These are phyloP conservation scores for Tricholoma saponaceum DNA, from an alignment of 768 basidiomycete genomes.

Conservation along the genomic window DNA sequence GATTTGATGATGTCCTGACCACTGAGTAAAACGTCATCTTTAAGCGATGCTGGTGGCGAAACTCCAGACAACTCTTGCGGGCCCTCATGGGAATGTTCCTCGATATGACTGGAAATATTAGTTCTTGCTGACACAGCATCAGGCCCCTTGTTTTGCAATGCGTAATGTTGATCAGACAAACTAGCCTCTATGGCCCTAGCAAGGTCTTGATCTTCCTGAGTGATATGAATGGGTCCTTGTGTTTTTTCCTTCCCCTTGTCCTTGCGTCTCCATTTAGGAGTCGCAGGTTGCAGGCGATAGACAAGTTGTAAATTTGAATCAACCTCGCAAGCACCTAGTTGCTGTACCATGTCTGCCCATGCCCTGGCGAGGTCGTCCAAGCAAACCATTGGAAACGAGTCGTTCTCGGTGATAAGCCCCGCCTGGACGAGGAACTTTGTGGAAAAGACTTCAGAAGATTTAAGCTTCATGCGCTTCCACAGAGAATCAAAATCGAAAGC, in stretches of 20 bases:
- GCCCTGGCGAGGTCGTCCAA: constrained; percentile 33
- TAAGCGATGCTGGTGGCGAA: background rate
- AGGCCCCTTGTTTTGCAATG: constrained; percentile 3
- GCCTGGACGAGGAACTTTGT: constrained; percentile 42
- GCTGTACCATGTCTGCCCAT: constrained; percentile 26
- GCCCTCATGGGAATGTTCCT: background rate
- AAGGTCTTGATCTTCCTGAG: constrained; percentile 38
- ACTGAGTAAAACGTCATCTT: background rate
- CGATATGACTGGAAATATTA: background rate
- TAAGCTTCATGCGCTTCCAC: constrained; percentile 44
- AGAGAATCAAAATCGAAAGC: constrained; percentile 50
- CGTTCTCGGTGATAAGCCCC: constrained; percentile 22
- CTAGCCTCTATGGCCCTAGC: constrained; percentile 46
- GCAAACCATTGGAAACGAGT: constrained; percentile 22
- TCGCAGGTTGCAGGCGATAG: constrained; percentile 42
- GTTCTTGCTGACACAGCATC: background rate
- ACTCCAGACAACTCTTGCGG: background rate
- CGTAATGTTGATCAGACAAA: constrained; percentile 21
- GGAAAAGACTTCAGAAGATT: constrained; percentile 46
- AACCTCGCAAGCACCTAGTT: constrained; percentile 28
- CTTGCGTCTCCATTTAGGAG: constrained; percentile 13
- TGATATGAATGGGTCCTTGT: background rate
- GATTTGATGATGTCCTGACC: background rate
- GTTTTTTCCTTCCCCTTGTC: constrained; percentile 8
- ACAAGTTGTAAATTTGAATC: constrained; percentile 42